Evolutionary conservation across 2,329 filamentous ascomycete species (phyloP).

Genomic region (Cercospora nicotianae): DNA sequence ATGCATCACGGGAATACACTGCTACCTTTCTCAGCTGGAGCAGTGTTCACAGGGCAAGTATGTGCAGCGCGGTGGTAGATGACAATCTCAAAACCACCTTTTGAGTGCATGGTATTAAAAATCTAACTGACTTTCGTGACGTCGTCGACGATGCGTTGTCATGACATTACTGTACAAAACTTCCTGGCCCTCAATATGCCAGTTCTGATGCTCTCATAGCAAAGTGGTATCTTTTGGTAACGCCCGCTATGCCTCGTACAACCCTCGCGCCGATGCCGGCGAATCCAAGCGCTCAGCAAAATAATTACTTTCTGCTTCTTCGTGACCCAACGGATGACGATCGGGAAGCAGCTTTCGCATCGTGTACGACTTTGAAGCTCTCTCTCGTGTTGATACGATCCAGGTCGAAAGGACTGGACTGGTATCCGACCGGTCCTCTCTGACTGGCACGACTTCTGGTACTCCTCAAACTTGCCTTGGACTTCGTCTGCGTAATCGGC

Average conservation of each 20-base stretch:
- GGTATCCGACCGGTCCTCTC: constrained; percentile 31
- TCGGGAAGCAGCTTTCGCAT: constrained; percentile 1
- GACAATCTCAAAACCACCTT: background rate
- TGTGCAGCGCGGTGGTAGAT: background rate
- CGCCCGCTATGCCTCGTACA: background rate
- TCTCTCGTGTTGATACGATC: constrained; percentile 52
- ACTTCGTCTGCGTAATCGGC: constrained; percentile 27
- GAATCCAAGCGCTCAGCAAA: background rate
- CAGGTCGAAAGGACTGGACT: constrained; percentile 50
- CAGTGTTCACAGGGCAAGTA: background rate
- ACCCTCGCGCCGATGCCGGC: background rate
- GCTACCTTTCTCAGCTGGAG: background rate
- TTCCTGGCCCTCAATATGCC: background rate
- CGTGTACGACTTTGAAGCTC: constrained; percentile 39
- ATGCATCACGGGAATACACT: background rate
- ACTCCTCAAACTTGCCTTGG: constrained; percentile 11
- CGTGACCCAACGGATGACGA: background rate
- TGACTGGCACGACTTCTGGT: background rate
- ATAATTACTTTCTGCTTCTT: background rate
- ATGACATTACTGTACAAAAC: constrained; percentile 8
- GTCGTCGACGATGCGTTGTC: background rate
- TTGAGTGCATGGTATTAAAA: background rate
- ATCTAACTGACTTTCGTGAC: background rate
- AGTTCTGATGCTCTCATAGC: background rate
- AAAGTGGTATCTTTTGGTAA: background rate